A percentile compares a stretch with the other conserved stretches of the same genome.
Evolutionary conservation across 116 monocot species (phyloP).

Genomic region (Trichopus zeylanicus): DNA sequence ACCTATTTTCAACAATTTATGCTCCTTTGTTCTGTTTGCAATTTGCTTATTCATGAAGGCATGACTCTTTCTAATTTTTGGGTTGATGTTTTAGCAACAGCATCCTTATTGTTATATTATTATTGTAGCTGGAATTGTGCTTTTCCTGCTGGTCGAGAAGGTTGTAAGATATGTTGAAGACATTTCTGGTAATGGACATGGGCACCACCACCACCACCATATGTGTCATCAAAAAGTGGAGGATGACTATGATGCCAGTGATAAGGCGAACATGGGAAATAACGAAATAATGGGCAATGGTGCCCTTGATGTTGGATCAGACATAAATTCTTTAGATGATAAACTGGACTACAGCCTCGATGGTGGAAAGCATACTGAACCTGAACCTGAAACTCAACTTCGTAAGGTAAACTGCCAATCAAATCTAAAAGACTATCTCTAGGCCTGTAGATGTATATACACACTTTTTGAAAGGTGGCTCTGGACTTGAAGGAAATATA

Average conservation of each 20-base stretch:
- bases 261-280: too few relatives aligned
- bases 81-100: background rate
- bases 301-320: too few relatives aligned
- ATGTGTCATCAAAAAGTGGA: too few relatives aligned
- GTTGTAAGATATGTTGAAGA: constrained; percentile 93
- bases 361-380: constrained; percentile 17
- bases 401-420: too few relatives aligned
- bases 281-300: too few relatives aligned
- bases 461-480: too few relatives aligned
- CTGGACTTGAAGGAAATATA: background rate
- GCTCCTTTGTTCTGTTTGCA: too few relatives aligned
- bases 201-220: constrained; percentile 65
- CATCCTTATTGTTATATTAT: background rate
- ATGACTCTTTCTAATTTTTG: too few relatives aligned
- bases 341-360: constrained; percentile 4
- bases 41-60: too few relatives aligned
- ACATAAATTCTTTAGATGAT: constrained; percentile 14
- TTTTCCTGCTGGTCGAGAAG: constrained; percentile 93
- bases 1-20: too few relatives aligned
- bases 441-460: too few relatives aligned
- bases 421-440: too few relatives aligned
- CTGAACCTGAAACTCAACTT: constrained; percentile 20
- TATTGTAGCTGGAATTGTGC: constrained; percentile 71
- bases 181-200: constrained; percentile 39
- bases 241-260: constrained; percentile 13